A percentile compares a stretch with the other conserved stretches of the same genome.
Conservation (phyloP, 495 filamentous ascomycete species). For the Thozetella sp. region DNA sequence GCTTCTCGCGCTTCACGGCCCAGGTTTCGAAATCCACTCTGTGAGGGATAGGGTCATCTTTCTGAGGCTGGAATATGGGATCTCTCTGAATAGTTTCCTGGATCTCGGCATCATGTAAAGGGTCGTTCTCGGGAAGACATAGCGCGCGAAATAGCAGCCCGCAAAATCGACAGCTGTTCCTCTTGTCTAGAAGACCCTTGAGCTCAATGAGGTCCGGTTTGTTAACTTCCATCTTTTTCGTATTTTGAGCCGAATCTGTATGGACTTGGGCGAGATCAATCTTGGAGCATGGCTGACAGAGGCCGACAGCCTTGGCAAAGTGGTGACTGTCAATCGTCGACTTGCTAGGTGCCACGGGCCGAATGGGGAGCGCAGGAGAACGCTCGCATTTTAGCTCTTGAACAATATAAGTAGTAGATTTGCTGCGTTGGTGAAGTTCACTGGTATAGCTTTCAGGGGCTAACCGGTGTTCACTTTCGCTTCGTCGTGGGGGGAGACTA, state of each 20-base stretch:
- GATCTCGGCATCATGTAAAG: slow-evolving; percentile 1
- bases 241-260: not conserved
- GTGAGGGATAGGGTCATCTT: not conserved
- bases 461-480: no score
- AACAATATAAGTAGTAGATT: no score
- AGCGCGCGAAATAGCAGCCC: not conserved
- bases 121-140: slow-evolving; percentile 1
- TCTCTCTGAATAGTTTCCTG: not conserved
- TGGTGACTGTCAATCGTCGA: no score
- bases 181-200: not conserved
- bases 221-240: not conserved
- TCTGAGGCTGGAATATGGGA: not conserved
- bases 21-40: no score
- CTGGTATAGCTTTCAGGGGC: no score
- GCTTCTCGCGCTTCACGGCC: not conserved
- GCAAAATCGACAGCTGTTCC: not conserved
- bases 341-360: no score
- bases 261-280: slow-evolving; percentile 2
- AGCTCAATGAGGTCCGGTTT: not conserved
- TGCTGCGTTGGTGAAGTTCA: no score
- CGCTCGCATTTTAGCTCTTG: no score
- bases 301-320: not conserved
- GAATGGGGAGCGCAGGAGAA: no score
- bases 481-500: no score
- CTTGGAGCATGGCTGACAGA: not conserved